These are phyloP conservation scores for Venturia nashicola DNA, from an alignment of 2,329 filamentous ascomycete genomes.

Conservation along the genomic window DNA sequence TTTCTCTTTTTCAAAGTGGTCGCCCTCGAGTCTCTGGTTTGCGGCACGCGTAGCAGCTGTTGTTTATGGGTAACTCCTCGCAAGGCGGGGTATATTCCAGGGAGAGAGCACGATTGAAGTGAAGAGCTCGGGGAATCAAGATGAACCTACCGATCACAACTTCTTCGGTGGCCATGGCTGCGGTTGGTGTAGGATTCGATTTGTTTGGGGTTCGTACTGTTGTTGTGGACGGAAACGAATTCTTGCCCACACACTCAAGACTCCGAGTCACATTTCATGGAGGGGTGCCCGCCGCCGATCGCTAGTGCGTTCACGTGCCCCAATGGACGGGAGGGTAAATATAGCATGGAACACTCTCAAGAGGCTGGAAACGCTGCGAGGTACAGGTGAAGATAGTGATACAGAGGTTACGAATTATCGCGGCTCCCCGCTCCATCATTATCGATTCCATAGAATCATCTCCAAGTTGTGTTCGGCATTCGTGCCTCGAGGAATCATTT, in stretches of 20 bases:
- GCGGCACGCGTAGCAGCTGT: background rate
- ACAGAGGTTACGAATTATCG: background rate
- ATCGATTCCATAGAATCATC: too few relatives aligned
- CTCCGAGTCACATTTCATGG: background rate
- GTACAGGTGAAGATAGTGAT: background rate
- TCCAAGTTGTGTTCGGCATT: background rate
- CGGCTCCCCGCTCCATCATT: background rate
- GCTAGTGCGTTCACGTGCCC: background rate
- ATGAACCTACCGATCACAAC: background rate
- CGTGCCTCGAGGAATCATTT: background rate
- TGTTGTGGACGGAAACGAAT: background rate
- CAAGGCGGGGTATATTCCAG: background rate
- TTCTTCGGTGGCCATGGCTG: conserved; percentile 7
- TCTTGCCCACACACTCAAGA: background rate
- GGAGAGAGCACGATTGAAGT: background rate
- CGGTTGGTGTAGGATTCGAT: background rate
- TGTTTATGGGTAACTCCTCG: background rate
- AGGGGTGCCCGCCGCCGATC: background rate
- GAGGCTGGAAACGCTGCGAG: background rate
- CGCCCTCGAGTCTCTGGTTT: background rate
- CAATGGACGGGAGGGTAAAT: background rate
- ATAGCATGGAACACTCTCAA: background rate
- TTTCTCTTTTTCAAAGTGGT: too few relatives aligned
- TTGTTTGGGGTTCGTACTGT: background rate
- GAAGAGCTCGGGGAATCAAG: background rate